Percentiles rank a stretch among this genome's conserved stretches.
These are phyloP conservation scores for Fusarium anguioides DNA, from an alignment of 2,329 filamentous ascomycete species.

Conservation along the genomic window DNA sequence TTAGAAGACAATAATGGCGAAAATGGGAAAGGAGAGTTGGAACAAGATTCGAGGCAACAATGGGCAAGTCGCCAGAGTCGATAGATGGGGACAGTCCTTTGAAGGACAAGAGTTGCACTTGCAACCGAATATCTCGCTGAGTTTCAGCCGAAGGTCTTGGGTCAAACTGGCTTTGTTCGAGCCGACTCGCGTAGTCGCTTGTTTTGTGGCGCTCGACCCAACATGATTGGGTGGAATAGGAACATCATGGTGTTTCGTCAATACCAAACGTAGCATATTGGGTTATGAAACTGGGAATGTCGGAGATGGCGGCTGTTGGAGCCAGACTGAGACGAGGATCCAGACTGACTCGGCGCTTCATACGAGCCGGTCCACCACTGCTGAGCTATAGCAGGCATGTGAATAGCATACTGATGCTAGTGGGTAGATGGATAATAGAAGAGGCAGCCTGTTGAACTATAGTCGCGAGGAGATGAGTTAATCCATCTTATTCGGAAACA, in stretches of 20 bases:
- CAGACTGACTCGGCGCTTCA: constrained; percentile 23
- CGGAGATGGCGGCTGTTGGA: constrained; percentile 48
- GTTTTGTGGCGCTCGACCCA: constrained; percentile 17
- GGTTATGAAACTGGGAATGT: constrained; percentile 60
- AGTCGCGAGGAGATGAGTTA: constrained; percentile 3
- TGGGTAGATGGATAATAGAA: neutral
- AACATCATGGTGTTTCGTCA: constrained; percentile 31
- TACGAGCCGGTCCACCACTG: constrained; percentile 16
- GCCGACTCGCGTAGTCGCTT: constrained; percentile 29
- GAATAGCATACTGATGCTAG: constrained; percentile 8
- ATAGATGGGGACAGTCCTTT: constrained; percentile 11
- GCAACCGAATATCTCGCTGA: constrained; percentile 25
- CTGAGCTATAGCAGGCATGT: constrained; percentile 16
- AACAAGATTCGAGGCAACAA: constrained; percentile 26
- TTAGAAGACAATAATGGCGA: constrained; percentile 26
- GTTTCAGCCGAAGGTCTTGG: constrained; percentile 40
- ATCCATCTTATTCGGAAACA: constrained; percentile 24
- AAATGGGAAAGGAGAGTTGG: constrained; percentile 25
- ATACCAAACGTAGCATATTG: constrained; percentile 49
- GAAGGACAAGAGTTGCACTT: constrained; percentile 33
- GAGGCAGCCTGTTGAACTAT: constrained; percentile 9
- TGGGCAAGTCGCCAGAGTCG: constrained; percentile 14
- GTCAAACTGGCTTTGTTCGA: constrained; percentile 46
- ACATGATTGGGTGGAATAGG: constrained; percentile 39
- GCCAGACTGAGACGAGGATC: constrained; percentile 40